Evolutionary conservation across 208 protist genomes (phyloP), one percentile per base, ranked within the genome.

Genomic region (Giardia muris): DNA sequence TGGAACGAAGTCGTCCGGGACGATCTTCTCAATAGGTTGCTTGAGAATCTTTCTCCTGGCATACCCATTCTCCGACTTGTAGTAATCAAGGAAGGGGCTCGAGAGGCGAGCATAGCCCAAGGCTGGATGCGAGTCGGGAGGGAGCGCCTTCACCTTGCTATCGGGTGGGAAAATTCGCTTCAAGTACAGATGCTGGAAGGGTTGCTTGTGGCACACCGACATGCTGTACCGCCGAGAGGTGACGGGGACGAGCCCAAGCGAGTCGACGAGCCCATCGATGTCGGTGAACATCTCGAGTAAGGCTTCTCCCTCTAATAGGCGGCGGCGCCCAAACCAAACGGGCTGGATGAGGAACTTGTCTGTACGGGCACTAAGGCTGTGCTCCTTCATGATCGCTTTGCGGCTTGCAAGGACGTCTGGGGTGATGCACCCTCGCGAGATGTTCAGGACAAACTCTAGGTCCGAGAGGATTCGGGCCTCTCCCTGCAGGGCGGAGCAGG

Each of bases 401-500:
- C 57, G 57, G 30, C 30, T 76, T 10, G 57, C 57, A 10, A 76
- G 57, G 57, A 30, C 30, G 19, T 76, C 57, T 30, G 30, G 19
- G 30, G 57, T 76, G 19, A 76, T 30, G 30, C 57, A 76, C 57
- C 57, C 57, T 39, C 57, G 57, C 10, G 57, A 76, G 30, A 76
- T 76, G 57, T 76, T 76, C 57, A 76, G 57, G 57, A 76, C 19
- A 76, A 76, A 76, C 57, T 76, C 57, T 30, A 76, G 57, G 57
- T 76, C 57, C 57, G 57, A 39, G 10, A 30, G 10, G 57, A 76
- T 76, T 76, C 57, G 57, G 30, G 57, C 30, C 30, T 76, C 57
- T 76, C 57, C 19, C 19, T 30, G 57, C 57, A 76, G 57, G 30
- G 57, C 10, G 19, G 10, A 10, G 57, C 57, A 76, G 57, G 10